These are phyloP conservation scores for Plectranthus barbatus DNA, from an alignment of 257 asterid genomes.

Conservation along the genomic window DNA sequence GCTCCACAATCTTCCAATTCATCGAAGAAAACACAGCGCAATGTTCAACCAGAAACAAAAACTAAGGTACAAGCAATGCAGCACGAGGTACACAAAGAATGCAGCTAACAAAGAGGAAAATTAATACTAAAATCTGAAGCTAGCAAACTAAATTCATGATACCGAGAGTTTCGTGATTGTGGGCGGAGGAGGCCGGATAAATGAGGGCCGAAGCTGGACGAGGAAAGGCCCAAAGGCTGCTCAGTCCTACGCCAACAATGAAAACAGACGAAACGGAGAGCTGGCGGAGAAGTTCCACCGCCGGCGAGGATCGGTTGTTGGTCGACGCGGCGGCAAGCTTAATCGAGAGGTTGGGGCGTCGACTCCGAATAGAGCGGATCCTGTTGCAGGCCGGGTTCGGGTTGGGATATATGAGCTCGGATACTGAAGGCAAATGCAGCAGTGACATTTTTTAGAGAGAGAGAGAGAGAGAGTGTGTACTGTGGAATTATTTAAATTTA, in stretches of 20 bases:
- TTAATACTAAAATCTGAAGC: not conserved
- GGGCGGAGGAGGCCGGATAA: slow-evolving; percentile 14
- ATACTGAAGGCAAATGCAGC: not conserved
- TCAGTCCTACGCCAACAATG: slow-evolving; percentile 32
- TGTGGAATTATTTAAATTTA: not conserved
- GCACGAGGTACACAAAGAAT: not conserved
- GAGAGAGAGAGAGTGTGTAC: not conserved
- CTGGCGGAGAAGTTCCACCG: slow-evolving; percentile 36
- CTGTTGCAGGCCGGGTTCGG: slow-evolving; percentile 12
- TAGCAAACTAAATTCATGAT: slow-evolving; percentile 5
- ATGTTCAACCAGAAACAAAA: not conserved
- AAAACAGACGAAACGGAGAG: slow-evolving; percentile 34
- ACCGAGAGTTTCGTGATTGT: slow-evolving; percentile 30
- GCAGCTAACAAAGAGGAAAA: not conserved
- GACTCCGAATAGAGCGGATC: not conserved
- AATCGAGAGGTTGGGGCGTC: slow-evolving; percentile 7
- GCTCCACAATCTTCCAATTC: not conserved
- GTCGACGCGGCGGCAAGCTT: slow-evolving; percentile 11
- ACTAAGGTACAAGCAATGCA: not conserved
- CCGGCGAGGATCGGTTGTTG: slow-evolving; percentile 13
- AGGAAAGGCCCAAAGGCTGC: slow-evolving; percentile 33
- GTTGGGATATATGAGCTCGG: not conserved
- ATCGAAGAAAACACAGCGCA: not conserved
- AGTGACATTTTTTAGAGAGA: not conserved
- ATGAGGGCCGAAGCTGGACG: slow-evolving; percentile 31